Evolutionary conservation across 2,329 filamentous ascomycete genomes (phyloP), one percentile per base, ranked within the genome.

Genomic region (Pseudonectria foliicola): DNA sequence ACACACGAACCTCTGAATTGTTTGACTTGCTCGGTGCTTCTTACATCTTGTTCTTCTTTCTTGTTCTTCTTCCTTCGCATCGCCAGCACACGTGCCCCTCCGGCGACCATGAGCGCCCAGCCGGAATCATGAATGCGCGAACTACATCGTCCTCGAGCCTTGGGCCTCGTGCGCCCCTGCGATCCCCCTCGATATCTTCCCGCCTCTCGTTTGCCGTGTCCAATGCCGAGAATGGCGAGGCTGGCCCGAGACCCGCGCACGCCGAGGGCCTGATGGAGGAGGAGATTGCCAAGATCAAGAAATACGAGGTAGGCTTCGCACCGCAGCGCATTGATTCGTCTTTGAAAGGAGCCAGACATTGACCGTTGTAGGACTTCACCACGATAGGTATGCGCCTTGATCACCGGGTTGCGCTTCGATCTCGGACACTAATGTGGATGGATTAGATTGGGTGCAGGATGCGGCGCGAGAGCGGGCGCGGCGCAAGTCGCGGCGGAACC

Each of bases 221-320:
- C 35, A 74, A 64, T 42, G 71, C 69, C 40, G 82, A 87, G 58
- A 71, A 70, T 44, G 80, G 77, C 42, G 73, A 80, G 40, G 64
- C 68, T 40, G 63, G 64, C 13, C 64, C 64, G 40, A 65, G 68
- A 31, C 63, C 68, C 25, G 60, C 57, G 10, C 69, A 68, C 18
- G 77, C 71, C 36, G 77, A 85, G 52, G 75, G 81, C 42, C 77
- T 82, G 43, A 86, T 94, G 47, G 84, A 88, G 42, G 89, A 96
- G 56, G 92, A 98, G 66, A 95, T 98, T 56, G 89, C 85, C 16
- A 84, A 95, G 68, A 96, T 98, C 59, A 95, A 95, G 66, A 77
- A 90, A 66, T 98, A 98, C 65, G 92, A 95, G 67, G 77, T 81
- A 59, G 44, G 62, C 44, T n/a, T 32, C 16, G 21, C 21, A 13